Percentiles rank a stretch among this genome's conserved stretches.
Conservation (phyloP, 2,329 filamentous ascomycete genomes). For the Cytospora paraplurivora region DNA sequence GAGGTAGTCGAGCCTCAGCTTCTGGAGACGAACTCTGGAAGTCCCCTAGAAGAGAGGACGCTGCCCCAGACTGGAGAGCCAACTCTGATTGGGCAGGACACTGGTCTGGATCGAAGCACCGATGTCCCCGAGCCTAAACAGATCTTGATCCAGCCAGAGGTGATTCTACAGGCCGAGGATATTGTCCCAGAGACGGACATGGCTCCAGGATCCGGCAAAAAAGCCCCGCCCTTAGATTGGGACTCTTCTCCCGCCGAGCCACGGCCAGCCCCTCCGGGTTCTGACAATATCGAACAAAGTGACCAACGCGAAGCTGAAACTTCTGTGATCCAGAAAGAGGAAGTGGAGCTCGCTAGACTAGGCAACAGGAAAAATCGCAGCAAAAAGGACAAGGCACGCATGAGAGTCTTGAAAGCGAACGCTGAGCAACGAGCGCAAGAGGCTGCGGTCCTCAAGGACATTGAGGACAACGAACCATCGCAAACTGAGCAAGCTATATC, state of each 20-base stretch:
- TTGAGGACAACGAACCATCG: neutral
- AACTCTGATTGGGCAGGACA: neutral
- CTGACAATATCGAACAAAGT: slow-evolving; percentile 6
- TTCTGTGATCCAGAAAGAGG: slow-evolving; percentile 14
- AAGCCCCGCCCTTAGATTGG: neutral
- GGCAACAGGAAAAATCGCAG: slow-evolving; percentile 23
- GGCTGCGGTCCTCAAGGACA: slow-evolving; percentile 2
- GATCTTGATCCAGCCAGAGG: neutral
- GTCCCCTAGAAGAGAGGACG: neutral
- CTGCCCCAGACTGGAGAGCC: neutral
- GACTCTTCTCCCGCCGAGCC: neutral
- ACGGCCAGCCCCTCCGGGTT: neutral
- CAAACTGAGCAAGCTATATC: neutral
- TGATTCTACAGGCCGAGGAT: neutral
- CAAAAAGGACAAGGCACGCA: slow-evolving; percentile 26
- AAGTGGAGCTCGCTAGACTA: slow-evolving; percentile 18
- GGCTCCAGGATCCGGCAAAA: neutral
- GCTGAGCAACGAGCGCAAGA: slow-evolving; percentile 22
- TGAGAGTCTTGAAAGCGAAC: slow-evolving; percentile 20
- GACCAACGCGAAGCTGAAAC: slow-evolving; percentile 15
- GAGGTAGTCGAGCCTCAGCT: neutral
- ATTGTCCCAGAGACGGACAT: neutral
- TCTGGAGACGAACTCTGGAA: neutral
- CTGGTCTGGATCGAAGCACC: neutral
- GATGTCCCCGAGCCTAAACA: neutral